Evolutionary conservation across 192 early-diverging fungal genomes (phyloP).

Genomic region (Gonapodya prolifera): DNA sequence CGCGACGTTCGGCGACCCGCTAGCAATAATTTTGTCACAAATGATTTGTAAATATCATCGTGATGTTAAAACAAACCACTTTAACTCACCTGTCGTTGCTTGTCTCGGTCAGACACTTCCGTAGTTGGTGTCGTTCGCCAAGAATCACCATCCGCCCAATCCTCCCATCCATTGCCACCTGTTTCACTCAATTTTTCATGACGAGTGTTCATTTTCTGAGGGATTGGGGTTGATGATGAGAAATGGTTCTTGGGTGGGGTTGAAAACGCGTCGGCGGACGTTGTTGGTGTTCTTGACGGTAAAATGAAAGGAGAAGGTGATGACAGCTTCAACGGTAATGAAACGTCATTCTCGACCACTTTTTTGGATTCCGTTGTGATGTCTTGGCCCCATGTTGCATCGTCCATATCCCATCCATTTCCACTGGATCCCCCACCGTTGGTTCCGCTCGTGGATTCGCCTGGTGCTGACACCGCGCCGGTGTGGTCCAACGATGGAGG

Average conservation of each 20-base stretch:
- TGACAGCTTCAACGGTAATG: neutral
- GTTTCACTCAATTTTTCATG: neutral
- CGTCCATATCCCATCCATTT: neutral
- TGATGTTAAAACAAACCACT: too few relatives aligned
- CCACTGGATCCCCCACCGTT: neutral
- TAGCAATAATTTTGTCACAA: neutral
- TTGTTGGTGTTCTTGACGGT: neutral
- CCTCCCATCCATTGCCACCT: neutral
- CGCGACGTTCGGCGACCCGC: neutral
- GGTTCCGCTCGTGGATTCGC: too few relatives aligned
- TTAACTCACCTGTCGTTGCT: neutral
- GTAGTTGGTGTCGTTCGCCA: neutral
- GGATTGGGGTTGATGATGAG: constrained; percentile 6
- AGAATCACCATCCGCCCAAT: neutral
- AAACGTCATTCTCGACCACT: too few relatives aligned
- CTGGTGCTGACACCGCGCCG: too few relatives aligned
- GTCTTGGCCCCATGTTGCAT: neutral
- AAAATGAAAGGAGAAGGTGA: neutral
- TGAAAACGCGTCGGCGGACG: neutral
- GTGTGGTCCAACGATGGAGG: too few relatives aligned
- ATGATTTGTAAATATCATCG: neutral
- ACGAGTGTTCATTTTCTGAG: too few relatives aligned
- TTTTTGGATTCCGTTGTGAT: neutral
- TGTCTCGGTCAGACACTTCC: neutral
- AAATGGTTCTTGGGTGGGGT: constrained; percentile 9